Conservation (phyloP, 1,139 yeast genomes). For the Geotrichum klebahnii region DNA sequence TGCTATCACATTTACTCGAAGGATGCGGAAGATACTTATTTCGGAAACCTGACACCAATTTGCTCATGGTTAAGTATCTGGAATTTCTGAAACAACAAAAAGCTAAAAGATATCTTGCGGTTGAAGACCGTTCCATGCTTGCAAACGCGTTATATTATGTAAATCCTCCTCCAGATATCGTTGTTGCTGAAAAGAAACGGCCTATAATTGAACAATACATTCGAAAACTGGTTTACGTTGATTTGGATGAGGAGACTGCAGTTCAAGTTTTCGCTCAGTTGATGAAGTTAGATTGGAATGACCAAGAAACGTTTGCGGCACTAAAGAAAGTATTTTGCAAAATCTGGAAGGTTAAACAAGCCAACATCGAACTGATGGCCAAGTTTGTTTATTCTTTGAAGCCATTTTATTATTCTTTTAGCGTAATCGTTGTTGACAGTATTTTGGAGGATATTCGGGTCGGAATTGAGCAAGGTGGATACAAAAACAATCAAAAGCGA, state of each 20-base stretch:
- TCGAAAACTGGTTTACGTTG: slow-evolving; percentile 42
- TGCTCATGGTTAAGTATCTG: slow-evolving; percentile 61
- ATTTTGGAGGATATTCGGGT: slow-evolving; percentile 57
- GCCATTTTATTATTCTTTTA: slow-evolving; percentile 42
- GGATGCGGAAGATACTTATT: slow-evolving; percentile 66
- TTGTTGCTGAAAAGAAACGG: slow-evolving; percentile 31
- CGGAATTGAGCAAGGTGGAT: slow-evolving; percentile 66
- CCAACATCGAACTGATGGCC: slow-evolving; percentile 51
- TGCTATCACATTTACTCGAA: slow-evolving; percentile 58
- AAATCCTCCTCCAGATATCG: slow-evolving; percentile 45
- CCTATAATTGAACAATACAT: slow-evolving; percentile 36
- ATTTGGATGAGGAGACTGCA: slow-evolving; percentile 45
- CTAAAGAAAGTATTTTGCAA: slow-evolving; percentile 53
- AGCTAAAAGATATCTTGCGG: slow-evolving; percentile 49
- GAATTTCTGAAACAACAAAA: slow-evolving; percentile 51
- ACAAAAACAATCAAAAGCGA: slow-evolving; percentile 56
- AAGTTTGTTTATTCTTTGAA: slow-evolving; percentile 44
- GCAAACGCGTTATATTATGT: slow-evolving; percentile 57
- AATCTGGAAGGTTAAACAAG: slow-evolving; percentile 61
- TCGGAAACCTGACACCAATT: slow-evolving; percentile 56
- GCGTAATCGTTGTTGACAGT: slow-evolving; percentile 55
- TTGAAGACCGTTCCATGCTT: slow-evolving; percentile 58
- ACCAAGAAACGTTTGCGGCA: slow-evolving; percentile 42
- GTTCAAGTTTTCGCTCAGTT: slow-evolving; percentile 44
- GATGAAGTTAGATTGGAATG: slow-evolving; percentile 48